phyloP scores from a whole-genome alignment of 2,329 filamentous ascomycete species.

The Apiospora marii region DNA sequence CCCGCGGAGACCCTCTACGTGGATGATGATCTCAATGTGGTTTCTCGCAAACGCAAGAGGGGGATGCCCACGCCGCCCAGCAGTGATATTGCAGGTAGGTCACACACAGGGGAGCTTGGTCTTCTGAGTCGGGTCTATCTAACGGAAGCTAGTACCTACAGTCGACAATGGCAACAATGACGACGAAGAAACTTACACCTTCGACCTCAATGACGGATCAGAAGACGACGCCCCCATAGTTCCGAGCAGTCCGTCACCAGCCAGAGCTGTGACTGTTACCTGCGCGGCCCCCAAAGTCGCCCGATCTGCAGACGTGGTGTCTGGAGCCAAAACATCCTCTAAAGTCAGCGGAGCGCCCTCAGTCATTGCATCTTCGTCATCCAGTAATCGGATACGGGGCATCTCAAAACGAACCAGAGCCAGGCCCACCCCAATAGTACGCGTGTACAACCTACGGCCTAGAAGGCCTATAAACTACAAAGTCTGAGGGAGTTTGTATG shows the following conservation, averaged over 20 bases:
- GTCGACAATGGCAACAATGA: background rate
- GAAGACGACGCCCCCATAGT: background rate
- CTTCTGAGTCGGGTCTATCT: background rate
- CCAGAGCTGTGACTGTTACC: background rate
- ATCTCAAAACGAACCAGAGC: background rate
- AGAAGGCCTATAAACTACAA: background rate
- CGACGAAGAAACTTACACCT: background rate
- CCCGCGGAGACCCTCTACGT: background rate
- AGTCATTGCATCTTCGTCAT: background rate
- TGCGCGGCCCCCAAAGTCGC: background rate
- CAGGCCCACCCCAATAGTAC: background rate
- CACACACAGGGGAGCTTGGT: background rate
- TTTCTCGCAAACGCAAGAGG: constrained; percentile 1
- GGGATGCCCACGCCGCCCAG: background rate
- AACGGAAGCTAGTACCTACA: background rate
- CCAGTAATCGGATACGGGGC: too few relatives aligned
- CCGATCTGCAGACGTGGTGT: background rate
- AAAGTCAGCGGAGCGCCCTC: background rate
- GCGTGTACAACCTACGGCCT: background rate
- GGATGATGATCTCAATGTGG: background rate
- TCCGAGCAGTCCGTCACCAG: background rate
- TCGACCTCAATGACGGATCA: background rate
- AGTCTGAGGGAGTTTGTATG: background rate
- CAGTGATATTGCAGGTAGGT: background rate
- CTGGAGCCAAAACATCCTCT: too few relatives aligned